Conservation (phyloP, 176 grass and related monocot species). For the Luzula sylvatica region DNA sequence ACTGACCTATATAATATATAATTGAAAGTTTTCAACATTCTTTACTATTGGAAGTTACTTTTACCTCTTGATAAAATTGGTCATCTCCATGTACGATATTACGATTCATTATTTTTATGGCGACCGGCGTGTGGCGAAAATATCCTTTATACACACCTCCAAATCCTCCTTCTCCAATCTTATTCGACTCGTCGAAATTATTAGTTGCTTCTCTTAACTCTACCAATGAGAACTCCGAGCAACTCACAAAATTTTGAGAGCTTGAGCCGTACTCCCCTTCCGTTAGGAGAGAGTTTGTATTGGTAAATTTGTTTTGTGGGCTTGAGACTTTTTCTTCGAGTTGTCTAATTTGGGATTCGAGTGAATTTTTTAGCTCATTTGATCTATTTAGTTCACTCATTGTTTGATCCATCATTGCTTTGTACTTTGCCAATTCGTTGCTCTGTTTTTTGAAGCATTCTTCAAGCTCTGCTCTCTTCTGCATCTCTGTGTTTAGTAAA, state of each 20-base stretch:
- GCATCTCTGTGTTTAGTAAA: constrained; percentile 29
- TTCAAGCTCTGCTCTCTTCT: constrained; percentile 42
- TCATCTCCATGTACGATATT: constrained; percentile 34
- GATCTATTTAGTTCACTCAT: constrained; percentile 34
- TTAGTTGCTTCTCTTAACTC: constrained; percentile 53
- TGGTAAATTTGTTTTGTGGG: constrained; percentile 12
- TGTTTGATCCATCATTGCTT: constrained; percentile 32
- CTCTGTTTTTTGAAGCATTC: constrained; percentile 32
- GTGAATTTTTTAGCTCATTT: constrained; percentile 22
- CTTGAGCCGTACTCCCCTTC: constrained; percentile 10
- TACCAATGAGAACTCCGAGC: constrained; percentile 39
- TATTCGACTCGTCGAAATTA: constrained; percentile 35
- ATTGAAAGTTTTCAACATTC: no score
- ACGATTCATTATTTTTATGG: constrained; percentile 61
- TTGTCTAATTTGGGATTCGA: constrained; percentile 24
- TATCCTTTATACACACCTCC: constrained; percentile 63
- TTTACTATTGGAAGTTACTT: constrained; percentile 34
- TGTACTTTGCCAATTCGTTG: constrained; percentile 24
- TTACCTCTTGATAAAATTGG: constrained; percentile 76
- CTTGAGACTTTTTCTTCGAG: constrained; percentile 24
- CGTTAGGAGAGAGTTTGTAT: constrained; percentile 8
- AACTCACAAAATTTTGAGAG: constrained; percentile 9
- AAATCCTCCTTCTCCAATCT: constrained; percentile 64
- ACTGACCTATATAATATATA: no score
- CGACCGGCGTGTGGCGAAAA: constrained; percentile 50